Evolutionary conservation across 2,329 filamentous ascomycete species (phyloP), one percentile per base, ranked within the genome.

Genomic region (Fusarium luffae): DNA sequence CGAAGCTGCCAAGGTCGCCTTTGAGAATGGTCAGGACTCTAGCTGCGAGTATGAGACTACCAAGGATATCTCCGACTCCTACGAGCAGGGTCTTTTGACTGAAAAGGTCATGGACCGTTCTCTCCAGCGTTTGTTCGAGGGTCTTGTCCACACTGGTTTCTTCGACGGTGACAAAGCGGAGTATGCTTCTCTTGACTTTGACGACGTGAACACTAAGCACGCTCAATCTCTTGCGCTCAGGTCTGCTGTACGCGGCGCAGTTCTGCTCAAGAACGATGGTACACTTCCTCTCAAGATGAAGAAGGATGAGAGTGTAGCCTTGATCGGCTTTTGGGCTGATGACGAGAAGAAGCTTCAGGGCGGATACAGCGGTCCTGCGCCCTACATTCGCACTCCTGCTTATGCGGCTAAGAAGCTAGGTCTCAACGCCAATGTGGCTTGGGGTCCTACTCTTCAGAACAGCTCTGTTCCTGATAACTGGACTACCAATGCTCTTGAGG

Each of bases 31-130:
- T 0, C 60, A 63, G 27, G 60, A 63, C 8, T 63, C 60, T 0
- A 63, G 60, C 4, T 63, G 60, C 5, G 60, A 63, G 58, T 63
- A 63, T 1, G 62, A 58, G 6, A 63, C 60, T 10, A 63, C 60
- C 8, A 63, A 43, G 5, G 60, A 63, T 4, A 51, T 63, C 2
- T 34, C 60, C 5, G 58, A 63, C 3, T 40, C 60, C 0, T 63
- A 63, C 2, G 61, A 63, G 5, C 27, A 63, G 13, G 60, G 60
- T 1, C 27, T 63, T 1, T n/a, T 63, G 42, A 63, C 60, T 1
- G 58, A 63, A 2, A 63, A 63, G 27, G 28, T 63, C 1, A 63
- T 63, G 60, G 60, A 63, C 6, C 60, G 48, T 1, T 18, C 60
- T 1, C 18, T 63, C 0, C 28, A 34, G 1, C 58, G 60, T 2